phyloP scores from a whole-genome alignment of 192 early-diverging fungal genomes.

The Phlyctochytrium planicorne region DNA sequence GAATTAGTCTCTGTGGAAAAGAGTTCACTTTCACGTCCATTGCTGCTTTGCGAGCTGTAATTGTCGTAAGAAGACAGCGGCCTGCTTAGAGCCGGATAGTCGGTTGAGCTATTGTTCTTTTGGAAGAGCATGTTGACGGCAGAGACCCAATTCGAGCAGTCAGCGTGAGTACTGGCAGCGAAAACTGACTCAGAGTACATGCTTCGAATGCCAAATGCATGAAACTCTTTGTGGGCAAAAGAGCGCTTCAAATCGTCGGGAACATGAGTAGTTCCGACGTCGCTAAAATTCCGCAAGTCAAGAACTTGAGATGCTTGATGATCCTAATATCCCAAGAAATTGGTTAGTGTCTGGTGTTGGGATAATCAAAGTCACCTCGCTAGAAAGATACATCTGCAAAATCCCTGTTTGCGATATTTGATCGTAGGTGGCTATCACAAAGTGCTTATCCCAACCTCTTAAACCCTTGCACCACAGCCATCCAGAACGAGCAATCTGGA shows the following conservation, averaged over 20 bases:
- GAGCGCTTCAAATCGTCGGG: too few relatives aligned
- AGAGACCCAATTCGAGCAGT: neutral
- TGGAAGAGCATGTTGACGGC: neutral
- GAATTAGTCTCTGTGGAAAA: too few relatives aligned
- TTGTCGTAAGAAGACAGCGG: too few relatives aligned
- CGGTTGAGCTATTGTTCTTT: too few relatives aligned
- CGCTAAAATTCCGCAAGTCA: constrained; percentile 4
- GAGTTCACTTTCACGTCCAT: too few relatives aligned
- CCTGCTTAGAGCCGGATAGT: too few relatives aligned
- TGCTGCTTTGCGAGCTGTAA: too few relatives aligned
- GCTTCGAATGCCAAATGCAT: too few relatives aligned
- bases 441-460: constrained; percentile 12
- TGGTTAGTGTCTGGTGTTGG: neutral
- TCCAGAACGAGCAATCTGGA: constrained; percentile 25
- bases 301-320: constrained; percentile 19
- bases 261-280: too few relatives aligned
- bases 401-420: constrained; percentile 8
- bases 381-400: constrained; percentile 21
- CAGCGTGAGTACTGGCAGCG: neutral
- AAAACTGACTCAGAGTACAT: neutral
- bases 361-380: neutral
- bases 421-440: constrained; percentile 19
- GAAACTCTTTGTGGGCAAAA: too few relatives aligned
- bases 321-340: too few relatives aligned
- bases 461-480: constrained; percentile 16